phyloP scores from a whole-genome alignment of 2,329 filamentous ascomycete species.

The Rhinocladiella similis region DNA sequence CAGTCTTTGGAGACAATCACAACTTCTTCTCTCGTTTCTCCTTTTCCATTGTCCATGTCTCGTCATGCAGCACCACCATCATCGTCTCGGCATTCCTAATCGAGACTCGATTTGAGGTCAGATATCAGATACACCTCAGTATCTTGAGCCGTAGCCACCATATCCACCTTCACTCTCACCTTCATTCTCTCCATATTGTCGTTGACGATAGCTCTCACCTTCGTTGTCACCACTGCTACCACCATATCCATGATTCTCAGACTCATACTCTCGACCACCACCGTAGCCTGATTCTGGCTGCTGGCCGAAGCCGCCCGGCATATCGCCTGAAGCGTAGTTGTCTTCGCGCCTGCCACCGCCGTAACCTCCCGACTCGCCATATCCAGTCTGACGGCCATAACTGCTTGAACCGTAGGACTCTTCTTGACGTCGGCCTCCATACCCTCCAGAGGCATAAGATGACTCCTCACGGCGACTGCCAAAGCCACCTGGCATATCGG shows the following conservation, averaged over 20 bases:
- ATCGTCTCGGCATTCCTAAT: too few species aligned
- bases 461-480: not conserved
- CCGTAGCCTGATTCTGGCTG: slow-evolving; percentile 13
- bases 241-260: slow-evolving; percentile 8
- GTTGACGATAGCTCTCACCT: not conserved
- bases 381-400: not conserved
- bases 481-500: not conserved
- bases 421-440: not conserved
- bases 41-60: too few species aligned
- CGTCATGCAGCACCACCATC: too few species aligned
- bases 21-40: too few species aligned
- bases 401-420: not conserved
- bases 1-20: too few species aligned
- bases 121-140: not conserved
- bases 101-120: too few species aligned
- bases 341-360: not conserved
- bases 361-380: not conserved
- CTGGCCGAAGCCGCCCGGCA: slow-evolving; percentile 3
- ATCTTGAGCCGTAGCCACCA: slow-evolving; percentile 7
- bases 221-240: not conserved
- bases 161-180: slow-evolving; percentile 4
- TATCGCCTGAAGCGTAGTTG: not conserved
- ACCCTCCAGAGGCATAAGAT: not conserved
- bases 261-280: slow-evolving; percentile 7
- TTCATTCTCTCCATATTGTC: slow-evolving; percentile 2